phyloP scores from a whole-genome alignment of 495 filamentous ascomycete genomes.

The Penicillium cinerascens region DNA sequence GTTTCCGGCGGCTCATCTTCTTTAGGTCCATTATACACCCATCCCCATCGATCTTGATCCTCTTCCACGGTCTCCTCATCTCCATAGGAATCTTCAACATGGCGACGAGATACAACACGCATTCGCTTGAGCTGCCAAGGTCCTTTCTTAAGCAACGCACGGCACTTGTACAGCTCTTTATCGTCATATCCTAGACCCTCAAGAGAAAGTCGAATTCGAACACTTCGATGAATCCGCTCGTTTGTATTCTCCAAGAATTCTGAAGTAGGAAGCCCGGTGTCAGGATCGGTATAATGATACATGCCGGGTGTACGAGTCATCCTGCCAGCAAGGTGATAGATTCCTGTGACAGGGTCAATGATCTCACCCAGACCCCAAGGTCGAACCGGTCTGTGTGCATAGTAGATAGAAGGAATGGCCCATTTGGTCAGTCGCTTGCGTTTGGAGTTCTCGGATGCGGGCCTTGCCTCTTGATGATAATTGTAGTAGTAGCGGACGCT shows the following conservation, averaged over 20 bases:
- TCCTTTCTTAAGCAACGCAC: constrained; percentile 40
- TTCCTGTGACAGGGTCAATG: constrained; percentile 39
- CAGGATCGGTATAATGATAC: constrained; percentile 53
- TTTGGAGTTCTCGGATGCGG: constrained; percentile 2
- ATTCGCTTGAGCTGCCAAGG: constrained; percentile 29
- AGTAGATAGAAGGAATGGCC: constrained; percentile 43
- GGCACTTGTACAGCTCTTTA: constrained; percentile 47
- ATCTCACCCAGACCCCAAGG: constrained; percentile 60
- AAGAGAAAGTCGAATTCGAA: constrained; percentile 52
- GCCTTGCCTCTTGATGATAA: constrained; percentile 8
- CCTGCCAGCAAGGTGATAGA: constrained; percentile 52
- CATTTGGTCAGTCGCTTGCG: constrained; percentile 30
- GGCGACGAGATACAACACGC: neutral
- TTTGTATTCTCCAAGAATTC: constrained; percentile 54
- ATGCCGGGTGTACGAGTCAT: constrained; percentile 54
- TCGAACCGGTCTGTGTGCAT: constrained; percentile 46
- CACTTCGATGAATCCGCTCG: constrained; percentile 62
- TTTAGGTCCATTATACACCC: constrained; percentile 47
- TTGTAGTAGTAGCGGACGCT: constrained; percentile 45
- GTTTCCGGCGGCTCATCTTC: constrained; percentile 29
- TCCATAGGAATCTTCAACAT: constrained; percentile 1
- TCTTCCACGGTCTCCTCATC: constrained; percentile 22
- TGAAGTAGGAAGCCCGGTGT: constrained; percentile 36
- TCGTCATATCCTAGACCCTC: constrained; percentile 57
- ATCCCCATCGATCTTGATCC: constrained; percentile 42